Conservation (phyloP, 2,329 filamentous ascomycete species). For the Plectosphaerella cucumerina region DNA sequence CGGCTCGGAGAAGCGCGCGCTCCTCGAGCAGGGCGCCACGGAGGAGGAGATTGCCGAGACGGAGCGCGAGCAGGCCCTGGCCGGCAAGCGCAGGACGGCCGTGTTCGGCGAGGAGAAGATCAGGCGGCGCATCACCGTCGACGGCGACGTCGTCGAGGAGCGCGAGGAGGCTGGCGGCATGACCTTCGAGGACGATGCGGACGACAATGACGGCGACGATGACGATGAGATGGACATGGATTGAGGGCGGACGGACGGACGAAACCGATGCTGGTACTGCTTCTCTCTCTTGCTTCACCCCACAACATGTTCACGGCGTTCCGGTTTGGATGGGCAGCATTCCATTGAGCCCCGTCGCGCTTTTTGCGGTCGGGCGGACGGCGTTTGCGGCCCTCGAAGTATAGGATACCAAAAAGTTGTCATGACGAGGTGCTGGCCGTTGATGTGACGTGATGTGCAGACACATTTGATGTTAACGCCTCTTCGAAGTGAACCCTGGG, state of each 20-base stretch:
- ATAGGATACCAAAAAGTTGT: conserved; percentile 3
- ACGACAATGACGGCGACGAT: conserved; percentile 15
- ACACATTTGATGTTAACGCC: too few species aligned
- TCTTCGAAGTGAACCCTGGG: too few species aligned
- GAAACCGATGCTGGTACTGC: background rate
- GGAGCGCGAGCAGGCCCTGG: conserved; percentile 28
- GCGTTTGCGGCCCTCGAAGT: conserved; percentile 2
- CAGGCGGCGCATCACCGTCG: conserved; percentile 30
- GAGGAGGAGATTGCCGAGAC: conserved; percentile 46
- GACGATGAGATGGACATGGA: conserved; percentile 29
- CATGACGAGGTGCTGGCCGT: background rate
- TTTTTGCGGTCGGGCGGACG: background rate
- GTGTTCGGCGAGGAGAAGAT: conserved; percentile 39
- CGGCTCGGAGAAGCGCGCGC: conserved; percentile 55
- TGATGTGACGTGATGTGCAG: background rate
- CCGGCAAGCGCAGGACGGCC: conserved; percentile 24
- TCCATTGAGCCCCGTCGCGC: background rate
- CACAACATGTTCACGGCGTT: background rate
- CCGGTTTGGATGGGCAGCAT: background rate
- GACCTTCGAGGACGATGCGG: conserved; percentile 17
- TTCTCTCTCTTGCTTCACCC: background rate
- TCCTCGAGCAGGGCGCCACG: conserved; percentile 45
- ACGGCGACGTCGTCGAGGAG: conserved; percentile 29
- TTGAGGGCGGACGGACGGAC: too few species aligned
- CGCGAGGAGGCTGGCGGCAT: conserved; percentile 12